phyloP scores from a whole-genome alignment of 192 early-diverging fungal species.

The Thoreauomyces humboldtii region DNA sequence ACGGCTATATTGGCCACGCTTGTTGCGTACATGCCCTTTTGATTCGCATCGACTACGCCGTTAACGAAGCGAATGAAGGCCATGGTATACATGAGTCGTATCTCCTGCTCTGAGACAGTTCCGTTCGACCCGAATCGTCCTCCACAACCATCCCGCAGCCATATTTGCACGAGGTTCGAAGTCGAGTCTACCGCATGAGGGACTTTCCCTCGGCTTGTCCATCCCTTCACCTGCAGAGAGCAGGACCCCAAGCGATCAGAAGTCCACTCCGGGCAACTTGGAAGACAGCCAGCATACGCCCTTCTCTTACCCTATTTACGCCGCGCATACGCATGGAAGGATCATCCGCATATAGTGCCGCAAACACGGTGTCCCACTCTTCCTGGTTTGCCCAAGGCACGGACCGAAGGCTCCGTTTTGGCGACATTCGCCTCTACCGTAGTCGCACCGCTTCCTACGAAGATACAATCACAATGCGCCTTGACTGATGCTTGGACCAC shows the following conservation, averaged over 20 bases:
- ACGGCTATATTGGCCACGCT: constrained; percentile 47
- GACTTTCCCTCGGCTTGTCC: constrained; percentile 65
- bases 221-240: constrained; percentile 59
- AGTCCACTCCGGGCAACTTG: neutral
- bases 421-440: too few relatives aligned
- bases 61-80: constrained; percentile 59
- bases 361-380: constrained; percentile 60
- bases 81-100: constrained; percentile 48
- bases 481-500: too few relatives aligned
- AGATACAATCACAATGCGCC: too few relatives aligned
- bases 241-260: neutral
- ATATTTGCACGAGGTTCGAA: constrained; percentile 56
- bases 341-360: constrained; percentile 47
- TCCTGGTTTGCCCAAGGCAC: constrained; percentile 60
- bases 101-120: constrained; percentile 50
- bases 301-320: constrained; percentile 51
- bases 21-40: constrained; percentile 47
- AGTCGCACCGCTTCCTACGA: too few relatives aligned
- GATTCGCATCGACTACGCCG: constrained; percentile 50
- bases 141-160: constrained; percentile 47
- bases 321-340: constrained; percentile 34
- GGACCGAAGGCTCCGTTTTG: too few relatives aligned
- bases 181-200: constrained; percentile 70
- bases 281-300: neutral
- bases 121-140: constrained; percentile 1